Conservation (phyloP, 768 basidiomycete genomes). For the Tricholoma matsutake region DNA sequence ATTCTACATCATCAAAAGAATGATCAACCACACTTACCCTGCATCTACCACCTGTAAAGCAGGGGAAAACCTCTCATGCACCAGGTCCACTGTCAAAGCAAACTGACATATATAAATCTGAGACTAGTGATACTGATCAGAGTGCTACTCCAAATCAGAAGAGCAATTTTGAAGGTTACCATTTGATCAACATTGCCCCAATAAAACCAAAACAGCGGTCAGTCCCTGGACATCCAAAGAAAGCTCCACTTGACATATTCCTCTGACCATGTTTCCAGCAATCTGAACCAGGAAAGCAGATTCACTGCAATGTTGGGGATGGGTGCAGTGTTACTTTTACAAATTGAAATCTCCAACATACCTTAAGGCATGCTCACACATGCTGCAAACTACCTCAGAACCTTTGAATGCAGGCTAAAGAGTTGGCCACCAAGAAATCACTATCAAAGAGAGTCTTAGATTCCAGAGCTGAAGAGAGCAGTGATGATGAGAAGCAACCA, state of each 20-base stretch:
- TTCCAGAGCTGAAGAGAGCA: background rate
- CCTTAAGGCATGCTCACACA: background rate
- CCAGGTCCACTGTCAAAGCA: background rate
- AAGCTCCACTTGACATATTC: background rate
- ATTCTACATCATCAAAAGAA: too few species aligned
- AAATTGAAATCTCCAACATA: conserved; percentile 1
- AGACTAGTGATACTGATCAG: background rate
- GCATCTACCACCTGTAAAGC: too few species aligned
- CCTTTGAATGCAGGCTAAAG: background rate
- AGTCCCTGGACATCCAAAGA: conserved; percentile 1
- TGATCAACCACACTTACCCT: too few species aligned
- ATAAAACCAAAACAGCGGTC: background rate
- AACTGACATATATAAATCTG: background rate
- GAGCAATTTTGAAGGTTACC: background rate
- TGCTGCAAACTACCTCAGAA: conserved; percentile 2
- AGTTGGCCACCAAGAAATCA: background rate
- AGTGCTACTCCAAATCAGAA: too few species aligned
- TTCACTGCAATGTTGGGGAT: conserved; percentile 1
- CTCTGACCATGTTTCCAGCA: background rate
- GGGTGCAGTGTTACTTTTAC: background rate
- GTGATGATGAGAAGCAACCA: too few species aligned
- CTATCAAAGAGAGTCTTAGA: background rate
- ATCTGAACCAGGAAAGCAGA: background rate
- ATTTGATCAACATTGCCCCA: background rate
- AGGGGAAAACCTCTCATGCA: too few species aligned